A percentile compares a stretch with the other conserved stretches of the same genome.
These are phyloP conservation scores for Pseudomassariella vexata DNA, from an alignment of 2,329 filamentous ascomycete genomes.

Conservation along the genomic window DNA sequence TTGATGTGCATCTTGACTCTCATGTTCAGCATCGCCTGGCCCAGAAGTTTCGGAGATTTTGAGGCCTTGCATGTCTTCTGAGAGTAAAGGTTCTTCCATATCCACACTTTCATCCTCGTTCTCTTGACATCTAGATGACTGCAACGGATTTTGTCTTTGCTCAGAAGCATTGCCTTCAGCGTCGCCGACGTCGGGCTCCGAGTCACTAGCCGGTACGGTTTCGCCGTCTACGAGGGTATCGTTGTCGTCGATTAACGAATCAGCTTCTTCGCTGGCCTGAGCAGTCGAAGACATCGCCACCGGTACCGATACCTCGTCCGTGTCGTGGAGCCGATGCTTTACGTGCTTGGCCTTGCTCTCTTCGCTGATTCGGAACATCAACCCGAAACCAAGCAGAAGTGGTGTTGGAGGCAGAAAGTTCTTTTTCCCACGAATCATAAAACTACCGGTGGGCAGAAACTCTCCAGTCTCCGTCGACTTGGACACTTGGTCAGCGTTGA, in stretches of 20 bases:
- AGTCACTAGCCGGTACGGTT: constrained; percentile 14
- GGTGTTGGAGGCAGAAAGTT: constrained; percentile 86
- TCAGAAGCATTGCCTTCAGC: constrained; percentile 17
- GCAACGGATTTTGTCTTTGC: constrained; percentile 28
- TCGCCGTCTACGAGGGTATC: constrained; percentile 14
- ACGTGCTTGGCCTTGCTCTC: constrained; percentile 77
- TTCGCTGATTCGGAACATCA: constrained; percentile 84
- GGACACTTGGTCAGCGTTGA: constrained; percentile 80
- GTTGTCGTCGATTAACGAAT: constrained; percentile 18
- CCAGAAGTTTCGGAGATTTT: constrained; percentile 8
- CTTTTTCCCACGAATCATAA: constrained; percentile 80
- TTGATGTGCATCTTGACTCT: constrained; percentile 22
- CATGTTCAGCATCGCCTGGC: constrained; percentile 10
- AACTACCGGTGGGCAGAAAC: constrained; percentile 70
- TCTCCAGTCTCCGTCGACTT: constrained; percentile 79
- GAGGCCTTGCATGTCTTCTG: constrained; percentile 17
- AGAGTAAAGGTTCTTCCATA: constrained; percentile 13
- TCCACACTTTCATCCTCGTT: constrained; percentile 13
- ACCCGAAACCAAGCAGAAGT: constrained; percentile 77
- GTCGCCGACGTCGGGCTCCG: constrained; percentile 24
- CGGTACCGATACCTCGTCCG: constrained; percentile 6
- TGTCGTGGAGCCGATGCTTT: constrained; percentile 55
- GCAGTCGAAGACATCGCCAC: constrained; percentile 1
- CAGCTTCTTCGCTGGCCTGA: constrained; percentile 8
- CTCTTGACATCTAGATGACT: constrained; percentile 17